Percentiles rank a stretch among this genome's conserved stretches.
Conservation (phyloP, 2,329 filamentous ascomycete species). For the Stemphylium beticola region DNA sequence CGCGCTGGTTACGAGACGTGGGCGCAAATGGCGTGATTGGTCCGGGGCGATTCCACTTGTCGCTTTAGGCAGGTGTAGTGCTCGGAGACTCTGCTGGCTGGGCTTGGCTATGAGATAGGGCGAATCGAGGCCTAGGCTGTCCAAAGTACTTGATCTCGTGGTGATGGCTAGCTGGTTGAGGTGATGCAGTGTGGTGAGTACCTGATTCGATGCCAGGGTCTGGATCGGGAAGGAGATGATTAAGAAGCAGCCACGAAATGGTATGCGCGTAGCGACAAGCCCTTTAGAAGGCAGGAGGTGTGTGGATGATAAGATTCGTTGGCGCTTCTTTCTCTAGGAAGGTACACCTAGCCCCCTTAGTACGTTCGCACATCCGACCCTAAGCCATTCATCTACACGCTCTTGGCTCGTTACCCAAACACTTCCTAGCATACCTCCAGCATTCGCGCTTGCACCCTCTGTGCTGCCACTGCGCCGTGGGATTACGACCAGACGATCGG, state of each 20-base stretch:
- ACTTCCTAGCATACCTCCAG: conserved; percentile 57
- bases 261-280: background rate
- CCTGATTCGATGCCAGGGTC: conserved; percentile 18
- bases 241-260: background rate
- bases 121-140: conserved; percentile 15
- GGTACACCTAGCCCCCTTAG: conserved; percentile 47
- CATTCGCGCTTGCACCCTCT: conserved; percentile 52
- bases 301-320: background rate
- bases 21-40: conserved; percentile 22
- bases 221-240: conserved; percentile 27
- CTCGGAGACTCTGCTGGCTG: conserved; percentile 8
- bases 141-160: conserved; percentile 17
- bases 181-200: conserved; percentile 16
- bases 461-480: conserved; percentile 50
- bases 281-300: background rate
- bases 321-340: background rate
- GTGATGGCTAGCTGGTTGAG: conserved; percentile 14
- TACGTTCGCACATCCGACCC: conserved; percentile 45
- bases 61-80: conserved; percentile 13
- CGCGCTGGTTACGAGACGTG: conserved; percentile 10
- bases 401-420: conserved; percentile 48
- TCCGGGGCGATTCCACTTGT: conserved; percentile 12
- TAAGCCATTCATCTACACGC: conserved; percentile 49
- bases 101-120: conserved; percentile 16
- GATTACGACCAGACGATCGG: conserved; percentile 56